Evolutionary conservation across 495 filamentous ascomycete genomes (phyloP).

Genomic region (Saxophila tyrrhenica): DNA sequence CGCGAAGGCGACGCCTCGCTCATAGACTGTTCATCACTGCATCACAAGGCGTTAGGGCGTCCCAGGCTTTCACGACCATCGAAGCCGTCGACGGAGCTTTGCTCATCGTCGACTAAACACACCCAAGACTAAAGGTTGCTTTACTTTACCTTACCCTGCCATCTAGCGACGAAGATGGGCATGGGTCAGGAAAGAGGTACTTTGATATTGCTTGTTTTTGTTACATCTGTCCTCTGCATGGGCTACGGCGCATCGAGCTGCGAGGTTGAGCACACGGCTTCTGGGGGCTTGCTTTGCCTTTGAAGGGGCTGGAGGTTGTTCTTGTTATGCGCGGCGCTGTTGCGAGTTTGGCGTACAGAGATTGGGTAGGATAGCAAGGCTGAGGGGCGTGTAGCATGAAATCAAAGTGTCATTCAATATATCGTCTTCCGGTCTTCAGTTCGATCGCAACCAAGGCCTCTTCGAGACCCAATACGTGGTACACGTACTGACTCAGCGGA

Average conservation of each 20-base stretch:
- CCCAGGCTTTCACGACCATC: too few species aligned
- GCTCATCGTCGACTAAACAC: neutral
- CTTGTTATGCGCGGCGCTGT: too few species aligned
- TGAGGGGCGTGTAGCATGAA: neutral
- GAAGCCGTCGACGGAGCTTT: too few species aligned
- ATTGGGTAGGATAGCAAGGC: neutral
- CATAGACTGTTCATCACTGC: neutral
- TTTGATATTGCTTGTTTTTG: neutral
- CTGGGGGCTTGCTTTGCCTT: neutral
- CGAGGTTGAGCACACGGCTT: neutral
- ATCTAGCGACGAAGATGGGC: neutral
- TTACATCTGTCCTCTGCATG: neutral
- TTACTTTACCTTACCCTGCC: neutral
- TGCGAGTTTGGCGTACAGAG: too few species aligned
- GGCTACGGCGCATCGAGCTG: neutral
- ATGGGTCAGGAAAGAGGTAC: neutral
- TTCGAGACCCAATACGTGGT: too few species aligned
- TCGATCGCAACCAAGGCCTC: too few species aligned
- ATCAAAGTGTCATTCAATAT: neutral
- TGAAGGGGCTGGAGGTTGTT: too few species aligned
- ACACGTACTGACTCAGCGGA: neutral
- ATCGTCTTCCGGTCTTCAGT: too few species aligned
- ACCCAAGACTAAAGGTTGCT: neutral
- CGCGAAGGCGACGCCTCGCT: conserved; percentile 8
- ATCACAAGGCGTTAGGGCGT: too few species aligned